A percentile compares a stretch with the other conserved stretches of the same genome.
Evolutionary conservation across 208 protist species (phyloP).

Genomic region (Crithidia thermophila): DNA sequence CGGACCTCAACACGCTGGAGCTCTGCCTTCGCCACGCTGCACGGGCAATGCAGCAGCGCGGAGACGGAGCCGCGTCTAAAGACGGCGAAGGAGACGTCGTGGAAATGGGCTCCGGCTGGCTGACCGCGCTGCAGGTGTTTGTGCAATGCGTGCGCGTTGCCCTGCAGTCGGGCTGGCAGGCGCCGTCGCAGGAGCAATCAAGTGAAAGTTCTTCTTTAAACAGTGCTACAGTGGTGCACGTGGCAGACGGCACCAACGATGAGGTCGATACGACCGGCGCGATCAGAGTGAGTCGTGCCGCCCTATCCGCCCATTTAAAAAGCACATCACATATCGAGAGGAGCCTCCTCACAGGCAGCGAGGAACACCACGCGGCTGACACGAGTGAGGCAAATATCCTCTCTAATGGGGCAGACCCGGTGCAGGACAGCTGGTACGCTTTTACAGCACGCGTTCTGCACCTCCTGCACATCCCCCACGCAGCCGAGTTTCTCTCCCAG

Average conservation of each 20-base stretch:
- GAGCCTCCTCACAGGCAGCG: neutral
- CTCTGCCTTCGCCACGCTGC: constrained; percentile 11
- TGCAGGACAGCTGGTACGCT: neutral
- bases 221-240: neutral
- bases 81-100: neutral
- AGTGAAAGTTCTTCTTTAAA: neutral
- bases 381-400: neutral
- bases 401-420: neutral
- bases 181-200: too few species aligned
- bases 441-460: constrained; percentile 16
- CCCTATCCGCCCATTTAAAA: too few species aligned
- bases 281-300: too few species aligned
- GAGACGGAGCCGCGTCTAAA: neutral
- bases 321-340: too few species aligned
- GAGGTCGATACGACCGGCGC: neutral
- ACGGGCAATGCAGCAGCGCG: neutral
- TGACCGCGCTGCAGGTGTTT: constrained; percentile 18
- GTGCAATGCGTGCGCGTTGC: constrained; percentile 27
- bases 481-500: constrained; percentile 1
- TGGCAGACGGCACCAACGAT: neutral
- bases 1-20: constrained; percentile 23
- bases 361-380: neutral
- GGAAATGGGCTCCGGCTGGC: constrained; percentile 11
- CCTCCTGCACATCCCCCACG: constrained; percentile 9
- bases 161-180: constrained; percentile 21